phyloP scores from a whole-genome alignment of 176 grass and related monocot species.

The Alopecurus myosuroides region DNA sequence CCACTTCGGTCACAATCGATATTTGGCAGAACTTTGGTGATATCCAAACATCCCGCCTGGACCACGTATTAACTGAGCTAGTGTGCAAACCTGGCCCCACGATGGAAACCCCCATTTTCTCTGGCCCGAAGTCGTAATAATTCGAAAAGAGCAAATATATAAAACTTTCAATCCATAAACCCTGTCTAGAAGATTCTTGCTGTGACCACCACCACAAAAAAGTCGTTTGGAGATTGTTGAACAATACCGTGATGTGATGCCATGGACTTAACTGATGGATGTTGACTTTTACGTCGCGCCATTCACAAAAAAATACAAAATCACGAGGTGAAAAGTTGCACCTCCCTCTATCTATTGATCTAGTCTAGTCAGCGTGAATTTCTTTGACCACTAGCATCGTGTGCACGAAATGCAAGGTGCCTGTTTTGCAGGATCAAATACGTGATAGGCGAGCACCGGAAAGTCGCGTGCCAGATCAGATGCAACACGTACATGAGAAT shows the following conservation, averaged over 20 bases:
- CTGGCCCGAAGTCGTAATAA: neutral
- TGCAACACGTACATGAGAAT: neutral
- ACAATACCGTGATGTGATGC: neutral
- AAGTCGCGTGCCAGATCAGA: neutral
- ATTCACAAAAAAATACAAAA: too few relatives aligned
- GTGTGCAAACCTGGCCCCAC: neutral
- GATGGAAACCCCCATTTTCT: neutral
- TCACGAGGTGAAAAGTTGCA: neutral
- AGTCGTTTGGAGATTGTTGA: neutral
- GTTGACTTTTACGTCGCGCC: neutral
- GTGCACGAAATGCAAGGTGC: neutral
- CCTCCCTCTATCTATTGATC: neutral
- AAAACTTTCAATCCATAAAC: neutral
- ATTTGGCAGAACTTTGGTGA: neutral
- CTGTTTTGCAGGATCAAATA: neutral
- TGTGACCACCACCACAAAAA: slow-evolving; percentile 13
- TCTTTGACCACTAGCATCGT: neutral
- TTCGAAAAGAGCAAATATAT: neutral
- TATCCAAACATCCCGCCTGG: neutral
- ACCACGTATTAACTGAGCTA: neutral
- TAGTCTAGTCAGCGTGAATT: neutral
- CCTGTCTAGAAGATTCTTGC: neutral
- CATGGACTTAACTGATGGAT: neutral
- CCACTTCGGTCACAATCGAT: neutral
- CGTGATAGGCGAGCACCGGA: neutral